Evolutionary conservation across 306 rosid genomes (phyloP).

Genomic region (Hippophae rhamnoides): DNA sequence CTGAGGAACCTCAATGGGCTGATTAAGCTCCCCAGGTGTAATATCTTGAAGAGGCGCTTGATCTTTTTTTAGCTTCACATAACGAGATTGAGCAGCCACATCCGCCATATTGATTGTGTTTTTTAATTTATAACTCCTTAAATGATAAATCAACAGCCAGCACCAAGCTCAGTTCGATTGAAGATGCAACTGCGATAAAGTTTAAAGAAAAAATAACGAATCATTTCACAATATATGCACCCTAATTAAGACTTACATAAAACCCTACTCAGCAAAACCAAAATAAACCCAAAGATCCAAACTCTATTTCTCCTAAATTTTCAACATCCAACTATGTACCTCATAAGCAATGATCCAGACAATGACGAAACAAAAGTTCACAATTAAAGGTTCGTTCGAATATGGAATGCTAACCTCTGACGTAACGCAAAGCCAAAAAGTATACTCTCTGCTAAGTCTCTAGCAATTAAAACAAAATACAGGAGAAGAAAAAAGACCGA

Average conservation of each 20-base stretch:
- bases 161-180: conserved; percentile 10
- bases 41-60: conserved; percentile 69
- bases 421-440: neutral
- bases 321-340: neutral
- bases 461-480: neutral
- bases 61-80: conserved; percentile 79
- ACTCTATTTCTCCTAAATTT: too few species aligned
- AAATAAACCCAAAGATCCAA: neutral
- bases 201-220: neutral
- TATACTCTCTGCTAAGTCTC: neutral
- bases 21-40: conserved; percentile 91
- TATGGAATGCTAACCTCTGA: neutral
- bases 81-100: conserved; percentile 51
- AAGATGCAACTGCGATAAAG: conserved; percentile 9
- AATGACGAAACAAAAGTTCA: neutral
- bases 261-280: neutral
- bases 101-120: conserved; percentile 52
- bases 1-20: conserved; percentile 94
- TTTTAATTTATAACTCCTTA: conserved; percentile 8
- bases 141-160: conserved; percentile 2
- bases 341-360: neutral
- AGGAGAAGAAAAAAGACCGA: neutral
- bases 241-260: neutral
- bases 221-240: neutral
- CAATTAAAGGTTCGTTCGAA: too few species aligned